Percentiles rank a stretch among this genome's conserved stretches.
These are phyloP conservation scores for Grosmannia serpens DNA, from an alignment of 2,329 filamentous ascomycete species.

Conservation along the genomic window DNA sequence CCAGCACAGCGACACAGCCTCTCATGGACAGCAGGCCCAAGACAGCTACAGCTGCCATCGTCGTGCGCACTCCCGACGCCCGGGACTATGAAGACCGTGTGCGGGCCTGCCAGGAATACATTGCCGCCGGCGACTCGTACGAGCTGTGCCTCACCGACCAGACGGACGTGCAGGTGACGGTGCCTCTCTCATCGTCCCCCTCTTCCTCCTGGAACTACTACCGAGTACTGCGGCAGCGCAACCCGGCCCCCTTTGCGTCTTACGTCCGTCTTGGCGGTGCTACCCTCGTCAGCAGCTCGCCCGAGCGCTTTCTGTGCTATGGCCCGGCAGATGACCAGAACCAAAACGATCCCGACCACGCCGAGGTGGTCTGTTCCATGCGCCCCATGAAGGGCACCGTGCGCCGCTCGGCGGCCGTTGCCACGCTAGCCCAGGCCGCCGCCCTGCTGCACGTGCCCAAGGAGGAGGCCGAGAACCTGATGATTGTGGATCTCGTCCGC, in stretches of 20 bases:
- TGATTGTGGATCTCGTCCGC: constrained; percentile 95
- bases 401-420: constrained; percentile 54
- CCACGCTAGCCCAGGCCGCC: constrained; percentile 62
- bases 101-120: constrained; percentile 55
- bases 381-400: constrained; percentile 95
- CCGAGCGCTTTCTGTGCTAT: constrained; percentile 65
- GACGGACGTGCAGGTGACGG: constrained; percentile 44
- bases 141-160: constrained; percentile 75
- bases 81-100: constrained; percentile 55
- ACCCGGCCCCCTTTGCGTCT: constrained; percentile 77
- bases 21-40: background rate
- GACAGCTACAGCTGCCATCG: background rate
- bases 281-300: constrained; percentile 72
- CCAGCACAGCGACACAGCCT: background rate
- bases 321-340: constrained; percentile 24
- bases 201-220: constrained; percentile 57
- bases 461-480: constrained; percentile 89
- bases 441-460: constrained; percentile 68
- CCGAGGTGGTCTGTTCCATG: constrained; percentile 51
- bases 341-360: background rate
- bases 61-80: constrained; percentile 29
- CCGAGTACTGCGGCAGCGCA: constrained; percentile 53
- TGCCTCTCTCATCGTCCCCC: constrained; percentile 21
- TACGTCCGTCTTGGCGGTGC: constrained; percentile 60
- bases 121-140: constrained; percentile 71